Conservation (phyloP, 805 yeast species). For the Komagataella kurtzmanii region DNA sequence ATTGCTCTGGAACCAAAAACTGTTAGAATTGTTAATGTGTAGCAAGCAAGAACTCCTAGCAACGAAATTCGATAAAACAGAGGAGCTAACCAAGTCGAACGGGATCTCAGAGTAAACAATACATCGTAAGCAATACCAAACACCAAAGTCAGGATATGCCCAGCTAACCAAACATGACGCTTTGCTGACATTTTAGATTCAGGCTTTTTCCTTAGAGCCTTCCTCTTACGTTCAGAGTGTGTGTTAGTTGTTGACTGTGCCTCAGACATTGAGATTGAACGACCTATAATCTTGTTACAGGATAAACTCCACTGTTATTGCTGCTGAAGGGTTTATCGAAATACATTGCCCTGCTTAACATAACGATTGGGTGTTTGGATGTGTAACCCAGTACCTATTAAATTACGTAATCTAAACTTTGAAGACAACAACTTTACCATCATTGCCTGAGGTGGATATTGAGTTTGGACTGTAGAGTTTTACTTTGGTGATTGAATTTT, state of each 20-base stretch:
- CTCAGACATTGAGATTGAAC: background rate
- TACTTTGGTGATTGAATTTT: conserved; percentile 71
- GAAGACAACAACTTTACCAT: conserved; percentile 83
- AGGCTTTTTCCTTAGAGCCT: conserved; percentile 20
- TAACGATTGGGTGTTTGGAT: background rate
- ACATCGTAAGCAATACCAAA: conserved; percentile 25
- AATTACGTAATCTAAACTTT: conserved; percentile 19
- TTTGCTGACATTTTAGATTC: conserved; percentile 23
- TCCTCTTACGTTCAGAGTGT: conserved; percentile 12
- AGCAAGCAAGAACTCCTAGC: conserved; percentile 40
- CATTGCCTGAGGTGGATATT: conserved; percentile 71
- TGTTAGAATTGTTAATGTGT: conserved; percentile 38
- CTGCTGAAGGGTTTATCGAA: background rate
- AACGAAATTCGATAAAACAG: conserved; percentile 41
- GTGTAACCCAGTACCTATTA: background rate
- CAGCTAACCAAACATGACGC: conserved; percentile 40
- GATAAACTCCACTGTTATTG: background rate
- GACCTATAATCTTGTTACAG: background rate
- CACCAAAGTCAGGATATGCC: conserved; percentile 32
- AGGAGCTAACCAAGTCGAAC: conserved; percentile 30
- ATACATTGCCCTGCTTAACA: background rate
- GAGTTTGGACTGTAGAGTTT: conserved; percentile 31
- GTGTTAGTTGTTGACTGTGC: background rate
- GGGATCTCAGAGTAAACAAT: conserved; percentile 20
- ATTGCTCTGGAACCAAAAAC: conserved; percentile 40